Conservation (phyloP, 208 protist genomes). For the Lotmaria passim region DNA sequence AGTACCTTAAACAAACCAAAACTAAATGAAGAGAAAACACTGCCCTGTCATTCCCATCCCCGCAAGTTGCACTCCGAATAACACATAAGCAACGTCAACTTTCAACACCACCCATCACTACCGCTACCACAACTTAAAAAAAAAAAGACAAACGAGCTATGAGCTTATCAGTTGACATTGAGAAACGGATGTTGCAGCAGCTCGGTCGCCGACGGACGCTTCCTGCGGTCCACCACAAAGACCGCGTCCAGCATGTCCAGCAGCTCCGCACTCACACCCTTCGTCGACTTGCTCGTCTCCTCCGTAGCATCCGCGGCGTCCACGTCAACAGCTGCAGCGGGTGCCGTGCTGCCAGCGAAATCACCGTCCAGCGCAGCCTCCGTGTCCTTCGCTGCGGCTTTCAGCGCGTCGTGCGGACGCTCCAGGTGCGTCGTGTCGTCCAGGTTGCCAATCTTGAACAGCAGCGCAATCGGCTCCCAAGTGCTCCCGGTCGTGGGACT, state of each 20-base stretch:
- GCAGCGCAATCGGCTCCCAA: conserved; percentile 46
- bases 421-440: conserved; percentile 38
- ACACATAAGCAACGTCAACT: not conserved
- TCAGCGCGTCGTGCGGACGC: conserved; percentile 39
- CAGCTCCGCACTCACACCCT: conserved; percentile 30
- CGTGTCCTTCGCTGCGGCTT: conserved; percentile 13
- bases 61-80: not conserved
- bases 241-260: conserved; percentile 46
- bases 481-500: conserved; percentile 23
- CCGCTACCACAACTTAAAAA: too few species aligned
- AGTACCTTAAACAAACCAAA: conserved; percentile 2
- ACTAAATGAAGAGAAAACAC: too few species aligned
- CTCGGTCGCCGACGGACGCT: conserved; percentile 49
- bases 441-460: conserved; percentile 66
- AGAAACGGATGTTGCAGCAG: conserved; percentile 71
- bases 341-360: not conserved
- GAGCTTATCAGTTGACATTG: not conserved
- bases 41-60: too few species aligned
- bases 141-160: too few species aligned
- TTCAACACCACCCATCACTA: too few species aligned
- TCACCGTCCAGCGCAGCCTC: not conserved
- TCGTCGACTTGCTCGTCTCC: not conserved
- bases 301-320: not conserved
- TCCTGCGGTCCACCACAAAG: conserved; percentile 52
- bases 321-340: not conserved